Evolutionary conservation across 2,329 filamentous ascomycete species (phyloP), one percentile per base, ranked within the genome.

Genomic region (Sarocladiaceae sp.): DNA sequence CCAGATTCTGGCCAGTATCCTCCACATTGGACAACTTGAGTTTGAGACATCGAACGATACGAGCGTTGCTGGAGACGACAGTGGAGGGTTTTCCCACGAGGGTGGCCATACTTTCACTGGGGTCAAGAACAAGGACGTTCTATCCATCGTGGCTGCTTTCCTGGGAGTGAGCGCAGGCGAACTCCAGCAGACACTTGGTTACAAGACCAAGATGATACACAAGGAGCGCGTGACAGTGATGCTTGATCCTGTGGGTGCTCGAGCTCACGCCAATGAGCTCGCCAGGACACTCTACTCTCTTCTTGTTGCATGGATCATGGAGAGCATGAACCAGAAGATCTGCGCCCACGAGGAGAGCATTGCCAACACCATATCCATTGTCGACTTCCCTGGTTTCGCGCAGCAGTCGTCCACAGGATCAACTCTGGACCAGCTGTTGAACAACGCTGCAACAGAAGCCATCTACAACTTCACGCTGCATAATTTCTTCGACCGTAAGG

Each of bases 181-280:
- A 48, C 73, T 98, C 5, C 90, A 98, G 66, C 82, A 78, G 31
- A 95, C 88, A 23, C 72, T 98, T 47, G 88, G 90, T 3, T 95
- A 96, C 72, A 94, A 95, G 69, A 97, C 89, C 16, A 96, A 95
- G 73, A 96, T 93, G 54, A 83, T 98, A 46, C 87, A 94, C 59
- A 85, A 89, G 51, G 93, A 98, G 70, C 84, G 93, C 45, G 93
- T 98, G n/a, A 98, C 93, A 0, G 87, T 98, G 52, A 95, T 98
- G 90, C 77, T 98, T 26, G 93, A 98, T 58, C 88, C 91, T 6
- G 82, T 81, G 46, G 93, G 93, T 31, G 93, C 93, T 35, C 83
- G 89, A 42, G 83, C 81, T 31, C 96, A 96, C 54, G 93, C 93
- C 13, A 90, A 97, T 58, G 93, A 97, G 64, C 78, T 98, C 40